phyloP scores from a whole-genome alignment of 495 filamentous ascomycete genomes.

The Chaetomium tenue region DNA sequence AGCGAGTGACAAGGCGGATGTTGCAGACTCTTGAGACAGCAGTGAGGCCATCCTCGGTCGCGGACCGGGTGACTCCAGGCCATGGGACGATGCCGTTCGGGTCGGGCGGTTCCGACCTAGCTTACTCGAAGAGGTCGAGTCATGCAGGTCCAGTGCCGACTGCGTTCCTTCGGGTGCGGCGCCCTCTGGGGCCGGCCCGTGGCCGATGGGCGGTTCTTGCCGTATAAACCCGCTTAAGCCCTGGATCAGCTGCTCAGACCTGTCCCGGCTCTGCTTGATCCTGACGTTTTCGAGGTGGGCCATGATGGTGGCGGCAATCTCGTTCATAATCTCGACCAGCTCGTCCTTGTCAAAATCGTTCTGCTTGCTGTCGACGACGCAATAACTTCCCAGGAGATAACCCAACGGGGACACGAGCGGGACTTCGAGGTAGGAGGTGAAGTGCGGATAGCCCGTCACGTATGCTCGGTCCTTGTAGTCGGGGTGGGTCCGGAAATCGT shows the following conservation, averaged over 20 bases:
- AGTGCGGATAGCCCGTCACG: constrained; percentile 29
- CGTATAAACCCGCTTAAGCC: constrained; percentile 42
- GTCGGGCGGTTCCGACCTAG: neutral
- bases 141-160: too few species aligned
- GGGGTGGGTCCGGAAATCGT: constrained; percentile 40
- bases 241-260: constrained; percentile 42
- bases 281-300: constrained; percentile 44
- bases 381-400: constrained; percentile 37
- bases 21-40: constrained; percentile 28
- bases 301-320: constrained; percentile 47
- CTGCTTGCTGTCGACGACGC: constrained; percentile 37
- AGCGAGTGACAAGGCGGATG: constrained; percentile 6
- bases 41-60: constrained; percentile 19
- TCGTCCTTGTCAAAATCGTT: constrained; percentile 34
- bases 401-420: constrained; percentile 35
- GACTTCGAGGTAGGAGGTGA: constrained; percentile 36
- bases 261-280: constrained; percentile 35
- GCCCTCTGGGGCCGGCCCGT: constrained; percentile 15
- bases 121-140: too few species aligned
- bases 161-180: too few species aligned
- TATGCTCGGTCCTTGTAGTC: constrained; percentile 35
- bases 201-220: constrained; percentile 31
- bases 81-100: neutral
- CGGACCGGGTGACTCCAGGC: neutral
- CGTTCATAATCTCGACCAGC: constrained; percentile 38